Percentiles rank a stretch among this genome's conserved stretches.
Conservation (phyloP, 1,284 basidiomycete species). For the Neolentinus lepideus region DNA sequence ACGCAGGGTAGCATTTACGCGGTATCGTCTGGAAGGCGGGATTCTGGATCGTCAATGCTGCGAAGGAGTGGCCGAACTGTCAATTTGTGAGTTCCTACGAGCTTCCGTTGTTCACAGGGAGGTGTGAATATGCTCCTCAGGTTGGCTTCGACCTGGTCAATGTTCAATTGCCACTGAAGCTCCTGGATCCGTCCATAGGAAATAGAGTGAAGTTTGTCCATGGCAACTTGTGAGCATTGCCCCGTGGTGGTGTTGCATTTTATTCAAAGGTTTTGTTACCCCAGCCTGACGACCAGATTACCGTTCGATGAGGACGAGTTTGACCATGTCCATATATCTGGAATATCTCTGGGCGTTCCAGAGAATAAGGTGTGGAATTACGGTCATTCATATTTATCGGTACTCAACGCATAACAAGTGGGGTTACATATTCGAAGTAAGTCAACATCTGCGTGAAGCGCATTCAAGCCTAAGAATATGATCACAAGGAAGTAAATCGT, state of each 20-base stretch:
- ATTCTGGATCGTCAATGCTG: constrained; percentile 65
- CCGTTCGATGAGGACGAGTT: constrained; percentile 77
- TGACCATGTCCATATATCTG: constrained; percentile 65
- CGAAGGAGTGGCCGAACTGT: constrained; percentile 60
- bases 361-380: constrained; percentile 54
- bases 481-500: constrained; percentile 55
- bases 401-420: constrained; percentile 35
- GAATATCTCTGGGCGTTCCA: constrained; percentile 59
- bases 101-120: not conserved
- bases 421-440: constrained; percentile 60
- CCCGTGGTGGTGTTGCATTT: too few relatives aligned
- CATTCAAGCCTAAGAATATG: constrained; percentile 2
- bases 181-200: constrained; percentile 41
- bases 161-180: constrained; percentile 49
- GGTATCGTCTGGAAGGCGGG: constrained; percentile 39
- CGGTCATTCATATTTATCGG: not conserved
- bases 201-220: constrained; percentile 61
- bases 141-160: constrained; percentile 72
- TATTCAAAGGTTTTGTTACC: too few relatives aligned
- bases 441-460: constrained; percentile 9
- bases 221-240: constrained; percentile 60
- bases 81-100: constrained; percentile 46
- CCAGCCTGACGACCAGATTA: constrained; percentile 62
- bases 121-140: constrained; percentile 24
- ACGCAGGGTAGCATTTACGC: constrained; percentile 6